Evolutionary conservation across 306 rosid species (phyloP), one percentile per base, ranked within the genome.

Genomic region (Rosa persica): DNA sequence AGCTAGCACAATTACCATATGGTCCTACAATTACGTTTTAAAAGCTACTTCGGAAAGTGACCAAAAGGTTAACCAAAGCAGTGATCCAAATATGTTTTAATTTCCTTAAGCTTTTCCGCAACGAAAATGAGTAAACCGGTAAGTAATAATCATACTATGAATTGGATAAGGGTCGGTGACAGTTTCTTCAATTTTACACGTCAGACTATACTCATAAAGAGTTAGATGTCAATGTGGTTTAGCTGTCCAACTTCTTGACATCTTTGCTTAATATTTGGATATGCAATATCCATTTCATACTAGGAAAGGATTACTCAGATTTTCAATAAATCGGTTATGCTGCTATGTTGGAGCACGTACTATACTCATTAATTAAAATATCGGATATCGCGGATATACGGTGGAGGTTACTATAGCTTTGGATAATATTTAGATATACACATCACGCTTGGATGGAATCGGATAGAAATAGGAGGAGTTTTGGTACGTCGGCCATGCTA

Each of bases 401-500:
- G 6, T 19, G 0, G 13, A 55, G 5, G 8, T 6, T 2, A 16
- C 2, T 9, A 0, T 8, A 39, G 8, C 0, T 57, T 17, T 39
- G 25, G 77, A 74, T 74, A 57, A 57, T 1, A 47, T 55, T 48
- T 65, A 9, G 40, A 47, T 71, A 27, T 73, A 30, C 60, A 57
- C 27, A 44, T 16, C 49, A 51, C 38, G 42, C 23, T 39, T 54
- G 85, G 90, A 82, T 79, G 77, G 76, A 61, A 87, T 84, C 30
- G 80, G 85, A 79, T 58, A 30, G 65, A 71, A 74, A 19, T 72
- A 20, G 30, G 1, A 11, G 4, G 51, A 23, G 23, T 66, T 57
- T 22, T 44, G 78, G 46, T 12, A 36, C 62, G 89, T 84, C 83
- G 83, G 39, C 27, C 25, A 4, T 15, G 17, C 40, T 34, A 64